Evolutionary conservation across 257 asterid species (phyloP).

Genomic region (Solanum commersonii): DNA sequence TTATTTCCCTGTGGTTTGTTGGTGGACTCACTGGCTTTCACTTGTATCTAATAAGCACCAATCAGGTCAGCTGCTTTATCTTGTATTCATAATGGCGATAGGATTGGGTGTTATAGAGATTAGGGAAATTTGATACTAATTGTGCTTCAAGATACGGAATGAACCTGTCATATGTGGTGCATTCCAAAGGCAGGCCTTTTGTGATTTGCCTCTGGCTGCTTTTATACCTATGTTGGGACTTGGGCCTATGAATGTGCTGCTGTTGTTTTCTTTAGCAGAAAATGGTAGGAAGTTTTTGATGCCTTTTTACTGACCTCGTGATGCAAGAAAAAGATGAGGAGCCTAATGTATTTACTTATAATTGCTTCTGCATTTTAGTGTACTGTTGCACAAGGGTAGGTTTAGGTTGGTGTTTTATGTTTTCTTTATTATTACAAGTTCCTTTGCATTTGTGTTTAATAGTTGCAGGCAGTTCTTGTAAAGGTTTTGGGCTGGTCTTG

Average conservation of each 20-base stretch:
- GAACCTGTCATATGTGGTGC: background rate
- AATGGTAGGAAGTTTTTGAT: background rate
- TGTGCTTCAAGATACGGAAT: background rate
- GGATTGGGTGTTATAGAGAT: background rate
- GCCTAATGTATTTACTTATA: background rate
- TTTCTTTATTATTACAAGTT: background rate
- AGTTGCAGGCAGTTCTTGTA: background rate
- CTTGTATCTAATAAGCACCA: constrained; percentile 76
- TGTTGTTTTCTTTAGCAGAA: background rate
- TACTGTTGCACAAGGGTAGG: background rate
- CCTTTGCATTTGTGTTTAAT: background rate
- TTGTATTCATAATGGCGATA: background rate
- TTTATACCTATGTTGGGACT: background rate
- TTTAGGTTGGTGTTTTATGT: background rate
- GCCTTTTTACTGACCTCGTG: background rate
- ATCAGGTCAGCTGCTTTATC: constrained; percentile 60
- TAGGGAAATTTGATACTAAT: background rate
- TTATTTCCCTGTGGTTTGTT: constrained; percentile 94
- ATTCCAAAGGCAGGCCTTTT: background rate
- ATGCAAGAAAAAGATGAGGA: background rate
- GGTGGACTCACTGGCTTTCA: constrained; percentile 99
- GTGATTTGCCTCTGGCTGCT: background rate
- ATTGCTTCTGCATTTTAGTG: background rate
- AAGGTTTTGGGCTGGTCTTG: background rate
- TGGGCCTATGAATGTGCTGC: background rate